Conservation (phyloP, 192 early-diverging fungal genomes). For the Phlyctochytrium planicorne region DNA sequence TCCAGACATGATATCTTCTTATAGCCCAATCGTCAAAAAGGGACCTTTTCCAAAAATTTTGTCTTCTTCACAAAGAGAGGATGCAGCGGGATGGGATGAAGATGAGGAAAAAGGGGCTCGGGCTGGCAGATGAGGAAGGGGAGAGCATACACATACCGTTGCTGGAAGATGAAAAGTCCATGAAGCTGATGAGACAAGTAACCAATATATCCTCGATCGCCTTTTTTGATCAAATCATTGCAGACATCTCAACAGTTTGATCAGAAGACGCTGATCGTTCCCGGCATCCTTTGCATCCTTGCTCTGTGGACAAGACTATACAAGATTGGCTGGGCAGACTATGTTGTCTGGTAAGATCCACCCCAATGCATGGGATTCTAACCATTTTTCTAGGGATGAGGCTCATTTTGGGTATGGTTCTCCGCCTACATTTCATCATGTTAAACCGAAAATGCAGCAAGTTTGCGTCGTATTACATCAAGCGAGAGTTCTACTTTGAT, state of each 20-base stretch:
- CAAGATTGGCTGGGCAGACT: constrained; percentile 48
- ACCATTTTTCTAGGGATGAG: constrained; percentile 47
- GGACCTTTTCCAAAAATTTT: no score
- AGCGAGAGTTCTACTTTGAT: constrained; percentile 93
- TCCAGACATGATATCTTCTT: no score
- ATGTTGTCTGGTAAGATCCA: constrained; percentile 51
- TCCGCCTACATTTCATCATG: neutral
- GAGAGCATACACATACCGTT: neutral
- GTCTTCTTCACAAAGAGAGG: no score
- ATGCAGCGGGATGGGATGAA: constrained; percentile 3
- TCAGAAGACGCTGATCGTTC: constrained; percentile 4
- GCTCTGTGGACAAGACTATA: constrained; percentile 50
- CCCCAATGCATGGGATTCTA: constrained; percentile 9
- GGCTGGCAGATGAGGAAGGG: neutral
- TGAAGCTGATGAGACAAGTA: constrained; percentile 9
- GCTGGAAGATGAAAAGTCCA: constrained; percentile 7
- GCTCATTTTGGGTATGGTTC: constrained; percentile 56
- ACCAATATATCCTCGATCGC: no score
- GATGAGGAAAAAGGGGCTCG: neutral
- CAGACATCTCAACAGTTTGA: neutral
- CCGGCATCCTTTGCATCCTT: constrained; percentile 26
- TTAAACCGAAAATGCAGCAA: constrained; percentile 39
- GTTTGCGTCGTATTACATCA: constrained; percentile 94
- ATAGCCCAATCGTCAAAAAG: no score
- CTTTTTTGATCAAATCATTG: neutral